phyloP scores from a whole-genome alignment of 2,329 filamentous ascomycete species.

The Ceratocystis destructans region DNA sequence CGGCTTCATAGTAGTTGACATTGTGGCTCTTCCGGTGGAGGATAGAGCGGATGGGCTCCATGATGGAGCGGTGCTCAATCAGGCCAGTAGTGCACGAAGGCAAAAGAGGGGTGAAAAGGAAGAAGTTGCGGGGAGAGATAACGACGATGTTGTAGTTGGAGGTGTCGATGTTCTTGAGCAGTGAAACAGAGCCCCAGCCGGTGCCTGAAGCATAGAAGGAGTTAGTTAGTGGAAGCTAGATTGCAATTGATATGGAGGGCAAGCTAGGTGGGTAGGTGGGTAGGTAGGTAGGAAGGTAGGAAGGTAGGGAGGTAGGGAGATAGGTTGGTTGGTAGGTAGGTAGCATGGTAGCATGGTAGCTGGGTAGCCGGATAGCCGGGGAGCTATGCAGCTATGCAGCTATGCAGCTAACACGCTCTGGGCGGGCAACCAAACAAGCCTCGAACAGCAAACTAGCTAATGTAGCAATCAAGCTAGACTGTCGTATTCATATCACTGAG shows the following conservation, averaged over 20 bases:
- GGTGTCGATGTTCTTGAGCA: slow-evolving; percentile 96
- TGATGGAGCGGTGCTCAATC: slow-evolving; percentile 98
- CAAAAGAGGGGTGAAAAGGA: slow-evolving; percentile 94
- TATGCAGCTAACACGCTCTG: no score
- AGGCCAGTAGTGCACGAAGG: slow-evolving; percentile 95
- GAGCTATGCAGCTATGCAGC: no score
- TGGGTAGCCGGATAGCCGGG: no score
- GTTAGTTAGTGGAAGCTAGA: slow-evolving; percentile 2
- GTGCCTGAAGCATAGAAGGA: slow-evolving; percentile 48
- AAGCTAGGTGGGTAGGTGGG: no score
- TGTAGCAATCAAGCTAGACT: no score
- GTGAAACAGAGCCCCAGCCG: slow-evolving; percentile 87
- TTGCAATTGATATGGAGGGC: slow-evolving; percentile 21
- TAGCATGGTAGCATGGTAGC: no score
- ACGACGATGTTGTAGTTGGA: slow-evolving; percentile 99
- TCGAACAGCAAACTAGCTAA: no score
- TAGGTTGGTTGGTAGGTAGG: no score
- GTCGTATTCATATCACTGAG: not conserved
- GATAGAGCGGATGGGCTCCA: slow-evolving; percentile 96
- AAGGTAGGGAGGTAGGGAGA: no score
- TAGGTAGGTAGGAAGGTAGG: no score
- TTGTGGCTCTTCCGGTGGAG: slow-evolving; percentile 84
- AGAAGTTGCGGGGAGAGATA: slow-evolving; percentile 97
- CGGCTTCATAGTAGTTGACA: slow-evolving; percentile 96
- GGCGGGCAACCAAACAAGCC: no score